These are phyloP conservation scores for Cajanus cajan DNA, from an alignment of 306 rosid species.

Conservation along the genomic window DNA sequence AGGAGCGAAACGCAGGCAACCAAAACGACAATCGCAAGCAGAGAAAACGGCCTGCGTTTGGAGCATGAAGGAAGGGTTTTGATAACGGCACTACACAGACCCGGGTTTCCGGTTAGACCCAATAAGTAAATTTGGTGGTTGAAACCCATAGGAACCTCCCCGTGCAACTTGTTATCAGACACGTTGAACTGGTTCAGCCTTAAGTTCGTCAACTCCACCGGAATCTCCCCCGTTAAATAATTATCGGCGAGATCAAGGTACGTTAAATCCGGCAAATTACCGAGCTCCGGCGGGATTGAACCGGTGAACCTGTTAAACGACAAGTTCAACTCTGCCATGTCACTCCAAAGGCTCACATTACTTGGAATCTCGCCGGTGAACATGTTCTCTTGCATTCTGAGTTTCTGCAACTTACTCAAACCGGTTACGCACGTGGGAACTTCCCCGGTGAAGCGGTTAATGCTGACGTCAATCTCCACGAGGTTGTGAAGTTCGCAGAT, in stretches of 20 bases:
- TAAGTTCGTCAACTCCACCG: slow-evolving; percentile 56
- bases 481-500: slow-evolving; percentile 53
- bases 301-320: slow-evolving; percentile 58
- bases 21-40: slow-evolving; percentile 32
- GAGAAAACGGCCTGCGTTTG: slow-evolving; percentile 39
- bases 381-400: slow-evolving; percentile 60
- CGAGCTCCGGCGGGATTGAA: slow-evolving; percentile 60
- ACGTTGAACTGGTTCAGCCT: slow-evolving; percentile 60
- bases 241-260: slow-evolving; percentile 74
- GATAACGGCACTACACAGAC: slow-evolving; percentile 55
- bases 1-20: slow-evolving; percentile 34
- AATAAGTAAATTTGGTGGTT: slow-evolving; percentile 28
- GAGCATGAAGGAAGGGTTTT: slow-evolving; percentile 52
- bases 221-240: slow-evolving; percentile 62
- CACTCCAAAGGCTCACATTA: slow-evolving; percentile 48
- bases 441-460: slow-evolving; percentile 53
- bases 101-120: slow-evolving; percentile 59
- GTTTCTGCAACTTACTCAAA: slow-evolving; percentile 55
- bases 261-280: slow-evolving; percentile 48
- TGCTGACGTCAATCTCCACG: slow-evolving; percentile 42
- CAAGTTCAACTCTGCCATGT: slow-evolving; percentile 60
- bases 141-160: slow-evolving; percentile 65
- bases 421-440: slow-evolving; percentile 61
- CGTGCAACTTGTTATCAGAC: slow-evolving; percentile 57
- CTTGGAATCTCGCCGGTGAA: slow-evolving; percentile 60